Percentiles rank a stretch among this genome's conserved stretches.
These are phyloP conservation scores for Linnemannia exigua DNA, from an alignment of 192 early-diverging fungal genomes.

Conservation along the genomic window DNA sequence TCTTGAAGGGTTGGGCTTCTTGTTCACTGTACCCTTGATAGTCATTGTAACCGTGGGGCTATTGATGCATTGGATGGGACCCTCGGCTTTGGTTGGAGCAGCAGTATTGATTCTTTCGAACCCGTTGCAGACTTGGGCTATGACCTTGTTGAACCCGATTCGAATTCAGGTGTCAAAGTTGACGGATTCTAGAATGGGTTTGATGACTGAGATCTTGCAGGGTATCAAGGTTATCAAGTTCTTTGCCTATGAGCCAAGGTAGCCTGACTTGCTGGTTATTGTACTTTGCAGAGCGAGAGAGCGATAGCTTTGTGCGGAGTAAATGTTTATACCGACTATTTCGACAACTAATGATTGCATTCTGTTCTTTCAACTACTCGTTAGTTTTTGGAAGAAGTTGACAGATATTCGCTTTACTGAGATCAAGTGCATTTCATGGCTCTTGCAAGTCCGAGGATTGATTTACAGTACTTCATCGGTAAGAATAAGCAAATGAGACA, in stretches of 20 bases:
- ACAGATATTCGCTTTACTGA: constrained; percentile 60
- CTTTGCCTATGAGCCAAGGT: constrained; percentile 68
- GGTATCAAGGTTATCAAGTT: constrained; percentile 76
- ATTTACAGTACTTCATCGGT: constrained; percentile 66
- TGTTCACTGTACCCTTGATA: constrained; percentile 72
- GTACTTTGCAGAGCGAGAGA: too few species aligned
- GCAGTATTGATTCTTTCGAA: constrained; percentile 69
- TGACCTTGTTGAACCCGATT: constrained; percentile 77
- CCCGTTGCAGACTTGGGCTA: constrained; percentile 68
- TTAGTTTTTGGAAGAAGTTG: constrained; percentile 40
- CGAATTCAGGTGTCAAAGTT: constrained; percentile 66
- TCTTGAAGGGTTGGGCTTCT: constrained; percentile 28
- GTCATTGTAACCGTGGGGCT: constrained; percentile 74
- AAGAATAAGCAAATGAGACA: background rate
- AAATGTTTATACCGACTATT: background rate
- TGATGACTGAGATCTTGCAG: constrained; percentile 68
- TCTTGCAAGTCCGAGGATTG: constrained; percentile 77
- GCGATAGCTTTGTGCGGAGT: background rate
- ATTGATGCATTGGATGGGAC: constrained; percentile 83
- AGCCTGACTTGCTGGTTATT: too few species aligned
- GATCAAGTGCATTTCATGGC: constrained; percentile 86
- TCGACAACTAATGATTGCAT: background rate
- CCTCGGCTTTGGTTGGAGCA: constrained; percentile 82
- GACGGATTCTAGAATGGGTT: constrained; percentile 65
- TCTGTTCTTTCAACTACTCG: background rate